Percentiles rank a stretch among this genome's conserved stretches.
These are phyloP conservation scores for Jamesozyma spencerorum DNA, from an alignment of 805 yeast species.

Conservation along the genomic window DNA sequence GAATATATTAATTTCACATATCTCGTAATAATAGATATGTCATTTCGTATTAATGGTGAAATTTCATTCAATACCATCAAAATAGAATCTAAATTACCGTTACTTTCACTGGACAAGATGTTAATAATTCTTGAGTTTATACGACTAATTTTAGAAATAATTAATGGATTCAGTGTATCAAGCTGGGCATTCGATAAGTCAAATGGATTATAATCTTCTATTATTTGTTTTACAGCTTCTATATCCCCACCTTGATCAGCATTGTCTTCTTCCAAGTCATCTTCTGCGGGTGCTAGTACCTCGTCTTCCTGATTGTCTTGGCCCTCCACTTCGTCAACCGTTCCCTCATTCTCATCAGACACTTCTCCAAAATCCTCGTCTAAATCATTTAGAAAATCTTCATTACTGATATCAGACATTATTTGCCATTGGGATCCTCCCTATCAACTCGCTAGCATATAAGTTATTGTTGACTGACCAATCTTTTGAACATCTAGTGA, in stretches of 20 bases:
- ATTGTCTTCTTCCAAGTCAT: not conserved
- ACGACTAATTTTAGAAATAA: not conserved
- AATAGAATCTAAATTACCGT: constrained; percentile 16
- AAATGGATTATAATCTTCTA: constrained; percentile 8
- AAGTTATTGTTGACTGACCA: too few relatives aligned
- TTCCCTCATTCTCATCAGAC: constrained; percentile 8
- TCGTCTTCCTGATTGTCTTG: constrained; percentile 1
- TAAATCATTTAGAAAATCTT: constrained; percentile 26
- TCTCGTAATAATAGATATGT: constrained; percentile 41
- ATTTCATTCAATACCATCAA: constrained; percentile 45
- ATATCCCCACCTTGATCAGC: not conserved
- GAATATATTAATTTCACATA: constrained; percentile 46
- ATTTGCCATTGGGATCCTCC: too few relatives aligned
- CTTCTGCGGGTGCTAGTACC: not conserved
- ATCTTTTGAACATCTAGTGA: too few relatives aligned
- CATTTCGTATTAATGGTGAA: constrained; percentile 45
- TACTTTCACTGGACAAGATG: not conserved
- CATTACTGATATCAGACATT: constrained; percentile 8
- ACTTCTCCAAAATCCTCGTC: constrained; percentile 24
- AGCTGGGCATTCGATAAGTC: constrained; percentile 6
- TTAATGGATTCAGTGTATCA: constrained; percentile 1
- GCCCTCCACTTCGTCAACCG: constrained; percentile 7
- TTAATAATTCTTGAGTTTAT: not conserved
- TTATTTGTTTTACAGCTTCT: constrained; percentile 3
- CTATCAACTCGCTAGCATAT: too few relatives aligned